Conservation (phyloP, 108 stramenopile species). For the Hondaea fermentalgiana region DNA sequence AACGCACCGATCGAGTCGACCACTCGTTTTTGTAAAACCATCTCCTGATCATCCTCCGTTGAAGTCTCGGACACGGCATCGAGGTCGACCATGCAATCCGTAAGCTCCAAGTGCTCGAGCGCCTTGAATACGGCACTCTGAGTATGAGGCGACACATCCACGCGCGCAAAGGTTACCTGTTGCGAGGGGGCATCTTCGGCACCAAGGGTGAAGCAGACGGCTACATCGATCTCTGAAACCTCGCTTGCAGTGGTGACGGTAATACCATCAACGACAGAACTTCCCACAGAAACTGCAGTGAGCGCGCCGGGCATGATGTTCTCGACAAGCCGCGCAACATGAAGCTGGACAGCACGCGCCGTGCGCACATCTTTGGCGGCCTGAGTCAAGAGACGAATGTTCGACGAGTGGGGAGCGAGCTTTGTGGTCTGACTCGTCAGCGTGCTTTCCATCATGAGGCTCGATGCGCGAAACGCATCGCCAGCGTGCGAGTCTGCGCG, state of each 20-base stretch:
- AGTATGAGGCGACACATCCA: not conserved
- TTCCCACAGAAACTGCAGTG: not conserved
- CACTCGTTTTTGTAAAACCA: not conserved
- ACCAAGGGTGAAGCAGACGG: not conserved
- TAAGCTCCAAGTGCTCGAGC: not conserved
- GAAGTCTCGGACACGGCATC: not conserved
- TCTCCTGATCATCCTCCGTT: not conserved
- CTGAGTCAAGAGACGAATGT: not conserved
- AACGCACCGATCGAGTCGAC: not conserved
- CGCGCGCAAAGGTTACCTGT: not conserved
- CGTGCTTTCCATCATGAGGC: not conserved
- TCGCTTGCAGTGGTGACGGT: not conserved
- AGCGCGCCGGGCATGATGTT: not conserved
- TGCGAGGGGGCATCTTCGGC: not conserved
- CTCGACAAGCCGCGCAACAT: not conserved
- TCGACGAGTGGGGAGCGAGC: not conserved
- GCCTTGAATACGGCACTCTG: not conserved
- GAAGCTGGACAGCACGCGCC: not conserved
- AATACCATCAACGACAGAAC: not conserved
- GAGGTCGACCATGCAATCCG: not conserved
- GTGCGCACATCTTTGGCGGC: not conserved
- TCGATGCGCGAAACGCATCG: not conserved
- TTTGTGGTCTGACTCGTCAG: not conserved
- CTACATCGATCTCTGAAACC: not conserved
- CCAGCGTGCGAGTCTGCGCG: not conserved